These are phyloP conservation scores for Podospora pseudopauciseta DNA, from an alignment of 495 filamentous ascomycete genomes.

Conservation along the genomic window DNA sequence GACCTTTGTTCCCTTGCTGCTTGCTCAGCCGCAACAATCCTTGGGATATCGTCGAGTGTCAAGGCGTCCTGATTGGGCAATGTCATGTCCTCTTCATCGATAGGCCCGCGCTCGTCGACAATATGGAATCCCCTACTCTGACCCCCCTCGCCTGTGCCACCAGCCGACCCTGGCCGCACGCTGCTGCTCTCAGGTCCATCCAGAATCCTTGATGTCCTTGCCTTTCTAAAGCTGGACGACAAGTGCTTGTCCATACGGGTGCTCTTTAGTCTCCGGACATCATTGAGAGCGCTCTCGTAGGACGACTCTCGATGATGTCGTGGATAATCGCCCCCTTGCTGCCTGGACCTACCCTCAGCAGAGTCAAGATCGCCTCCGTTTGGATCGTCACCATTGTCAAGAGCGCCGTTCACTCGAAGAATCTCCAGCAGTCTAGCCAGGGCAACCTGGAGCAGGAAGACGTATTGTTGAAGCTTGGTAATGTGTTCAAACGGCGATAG, in stretches of 20 bases:
- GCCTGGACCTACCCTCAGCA: conserved; percentile 69
- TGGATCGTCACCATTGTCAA: conserved; percentile 77
- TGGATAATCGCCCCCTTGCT: conserved; percentile 58
- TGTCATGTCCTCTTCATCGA: conserved; percentile 69
- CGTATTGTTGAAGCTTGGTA: conserved; percentile 85
- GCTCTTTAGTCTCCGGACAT: conserved; percentile 86
- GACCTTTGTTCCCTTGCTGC: conserved; percentile 80
- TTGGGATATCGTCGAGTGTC: conserved; percentile 94
- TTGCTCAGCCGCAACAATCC: conserved; percentile 92
- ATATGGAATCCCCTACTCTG: conserved; percentile 63
- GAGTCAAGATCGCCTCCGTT: conserved; percentile 65
- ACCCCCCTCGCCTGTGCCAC: conserved; percentile 56
- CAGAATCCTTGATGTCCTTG: conserved; percentile 85
- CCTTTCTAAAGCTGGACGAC: conserved; percentile 85
- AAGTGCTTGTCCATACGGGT: conserved; percentile 91
- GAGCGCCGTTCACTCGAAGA: conserved; percentile 72
- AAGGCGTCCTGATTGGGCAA: conserved; percentile 89
- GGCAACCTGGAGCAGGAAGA: conserved; percentile 87
- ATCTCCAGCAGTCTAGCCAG: conserved; percentile 86
- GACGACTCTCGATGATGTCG: conserved; percentile 65
- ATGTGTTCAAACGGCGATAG: conserved; percentile 54
- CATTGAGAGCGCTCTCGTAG: conserved; percentile 92
- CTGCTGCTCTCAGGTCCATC: conserved; percentile 81
- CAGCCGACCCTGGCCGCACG: conserved; percentile 75
- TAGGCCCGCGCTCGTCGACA: conserved; percentile 77